Evolutionary conservation across 139 green algal species (phyloP).

Genomic region (Dunaliella primolecta): DNA sequence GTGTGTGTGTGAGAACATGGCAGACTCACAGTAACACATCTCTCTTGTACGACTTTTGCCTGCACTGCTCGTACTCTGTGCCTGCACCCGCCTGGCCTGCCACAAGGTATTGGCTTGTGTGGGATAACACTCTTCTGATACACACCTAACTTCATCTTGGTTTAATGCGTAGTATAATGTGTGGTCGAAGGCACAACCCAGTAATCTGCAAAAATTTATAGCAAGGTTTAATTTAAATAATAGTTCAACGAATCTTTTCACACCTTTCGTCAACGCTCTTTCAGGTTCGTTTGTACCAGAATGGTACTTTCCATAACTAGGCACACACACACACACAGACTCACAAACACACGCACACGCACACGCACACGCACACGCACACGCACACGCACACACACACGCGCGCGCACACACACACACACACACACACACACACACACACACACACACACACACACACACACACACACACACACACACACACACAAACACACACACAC

Average conservation of each 20-base stretch:
- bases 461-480: constrained; percentile 15
- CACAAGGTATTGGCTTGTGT: no score
- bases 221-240: neutral
- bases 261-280: constrained; percentile 2
- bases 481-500: no score
- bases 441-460: constrained; percentile 15
- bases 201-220: no score
- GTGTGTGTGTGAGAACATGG: neutral
- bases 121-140: neutral
- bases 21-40: no score
- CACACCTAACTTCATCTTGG: neutral
- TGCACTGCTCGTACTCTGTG: no score
- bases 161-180: no score
- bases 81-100: no score
- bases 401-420: constrained; percentile 10
- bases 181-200: no score
- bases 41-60: no score
- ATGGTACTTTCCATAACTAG: constrained; percentile 15
- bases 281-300: constrained; percentile 9
- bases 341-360: constrained; percentile 13
- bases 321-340: constrained; percentile 19
- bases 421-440: constrained; percentile 18
- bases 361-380: constrained; percentile 44
- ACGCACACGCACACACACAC: constrained; percentile 3
- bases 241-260: neutral